These are phyloP conservation scores for Serendipita sp. DNA, from an alignment of 768 basidiomycete species.

Conservation along the genomic window DNA sequence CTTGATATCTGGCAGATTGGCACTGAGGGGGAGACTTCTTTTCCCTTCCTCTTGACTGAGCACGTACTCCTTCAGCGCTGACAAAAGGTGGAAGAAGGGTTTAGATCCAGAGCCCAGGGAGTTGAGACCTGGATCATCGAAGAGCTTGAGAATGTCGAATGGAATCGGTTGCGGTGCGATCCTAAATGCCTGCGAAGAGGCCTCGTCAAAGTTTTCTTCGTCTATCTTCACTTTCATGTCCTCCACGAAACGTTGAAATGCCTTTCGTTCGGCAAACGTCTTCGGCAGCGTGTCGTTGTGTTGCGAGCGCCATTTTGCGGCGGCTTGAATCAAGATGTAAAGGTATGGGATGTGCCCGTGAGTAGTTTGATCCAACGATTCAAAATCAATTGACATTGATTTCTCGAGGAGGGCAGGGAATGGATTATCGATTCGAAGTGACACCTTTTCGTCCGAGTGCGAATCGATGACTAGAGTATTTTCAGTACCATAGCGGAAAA, in stretches of 20 bases:
- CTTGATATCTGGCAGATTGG: conserved; percentile 91
- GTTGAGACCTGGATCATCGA: conserved; percentile 41
- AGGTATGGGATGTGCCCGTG: conserved; percentile 87
- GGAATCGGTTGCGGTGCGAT: conserved; percentile 60
- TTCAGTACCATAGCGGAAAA: not conserved
- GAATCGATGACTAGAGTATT: conserved; percentile 59
- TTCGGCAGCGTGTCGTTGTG: conserved; percentile 47
- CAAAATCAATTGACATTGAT: conserved; percentile 54
- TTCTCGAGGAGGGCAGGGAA: conserved; percentile 70
- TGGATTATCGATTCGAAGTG: conserved; percentile 73
- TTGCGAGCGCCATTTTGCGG: conserved; percentile 71
- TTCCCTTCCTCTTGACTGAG: conserved; percentile 30
- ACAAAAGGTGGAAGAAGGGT: conserved; percentile 66
- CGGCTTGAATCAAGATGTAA: conserved; percentile 64
- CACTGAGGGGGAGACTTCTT: conserved; percentile 63
- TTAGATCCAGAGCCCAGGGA: conserved; percentile 31
- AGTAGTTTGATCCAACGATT: conserved; percentile 70
- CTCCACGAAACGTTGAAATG: conserved; percentile 56
- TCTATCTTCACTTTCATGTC: conserved; percentile 57
- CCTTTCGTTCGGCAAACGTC: conserved; percentile 48
- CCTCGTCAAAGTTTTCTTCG: conserved; percentile 97
- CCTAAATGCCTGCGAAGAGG: conserved; percentile 72
- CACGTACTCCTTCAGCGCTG: conserved; percentile 49
- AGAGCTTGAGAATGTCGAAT: conserved; percentile 44
- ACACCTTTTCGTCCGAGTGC: conserved; percentile 60